A percentile compares a stretch with the other conserved stretches of the same genome.
Conservation (phyloP, 129 eudicot species). For the Flaveria linearis region DNA sequence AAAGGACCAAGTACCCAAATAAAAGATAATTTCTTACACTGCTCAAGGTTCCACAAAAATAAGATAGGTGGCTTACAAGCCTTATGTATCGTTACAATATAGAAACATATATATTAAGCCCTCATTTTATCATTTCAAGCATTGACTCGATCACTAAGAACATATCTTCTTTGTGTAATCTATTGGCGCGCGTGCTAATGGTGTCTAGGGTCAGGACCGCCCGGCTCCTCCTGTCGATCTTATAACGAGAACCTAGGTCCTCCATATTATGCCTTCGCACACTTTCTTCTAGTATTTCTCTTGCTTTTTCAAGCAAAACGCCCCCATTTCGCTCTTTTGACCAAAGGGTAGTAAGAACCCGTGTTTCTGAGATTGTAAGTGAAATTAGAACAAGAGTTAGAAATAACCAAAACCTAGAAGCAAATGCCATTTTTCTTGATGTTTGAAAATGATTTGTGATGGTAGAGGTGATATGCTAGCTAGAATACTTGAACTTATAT, state of each 20-base stretch:
- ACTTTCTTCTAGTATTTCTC: constrained; percentile 42
- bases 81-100: constrained; percentile 5
- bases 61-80: no score
- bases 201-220: constrained; percentile 65
- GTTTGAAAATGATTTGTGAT: constrained; percentile 26
- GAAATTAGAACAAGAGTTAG: constrained; percentile 38
- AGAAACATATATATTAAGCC: background rate
- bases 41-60: constrained; percentile 16
- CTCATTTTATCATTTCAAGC: constrained; percentile 23
- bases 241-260: constrained; percentile 19
- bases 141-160: constrained; percentile 12
- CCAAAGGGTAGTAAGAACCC: constrained; percentile 13
- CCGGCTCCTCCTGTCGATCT: constrained; percentile 47
- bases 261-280: constrained; percentile 27
- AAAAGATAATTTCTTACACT: constrained; percentile 9
- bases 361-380: constrained; percentile 30
- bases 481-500: constrained; percentile 37
- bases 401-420: constrained; percentile 42
- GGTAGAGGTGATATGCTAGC: constrained; percentile 27
- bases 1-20: constrained; percentile 18
- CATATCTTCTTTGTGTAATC: background rate
- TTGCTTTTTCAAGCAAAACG: constrained; percentile 41
- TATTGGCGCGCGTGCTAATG: constrained; percentile 33
- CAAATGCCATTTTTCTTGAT: constrained; percentile 35
- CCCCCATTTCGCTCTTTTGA: constrained; percentile 19